Base-by-base conservation (phyloP, 495 filamentous ascomycete species). In the Annulohypoxylon nitens region DNA sequence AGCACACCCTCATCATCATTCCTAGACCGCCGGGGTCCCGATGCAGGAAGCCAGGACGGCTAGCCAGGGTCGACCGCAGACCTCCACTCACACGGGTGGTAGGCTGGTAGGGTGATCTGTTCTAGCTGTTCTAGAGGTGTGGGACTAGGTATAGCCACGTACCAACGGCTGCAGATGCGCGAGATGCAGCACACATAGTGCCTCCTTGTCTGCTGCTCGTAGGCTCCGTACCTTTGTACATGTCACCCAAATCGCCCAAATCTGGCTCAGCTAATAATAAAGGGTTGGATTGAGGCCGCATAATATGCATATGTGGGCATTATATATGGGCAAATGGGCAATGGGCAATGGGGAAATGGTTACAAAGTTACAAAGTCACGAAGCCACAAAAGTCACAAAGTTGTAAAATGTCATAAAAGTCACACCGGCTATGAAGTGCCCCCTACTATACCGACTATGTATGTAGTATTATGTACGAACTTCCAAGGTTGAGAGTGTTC, bases 161-260 rank as follows among this genome's bases (percentile, higher is more conserved):
- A 70, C 73, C 76, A 78, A 70, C 75, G 71, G 78, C 71, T 78
- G 77, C 78, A 80, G 77, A 78, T 79, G 76, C 74, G 76, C 65
- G 75, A 79, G 78, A 76, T 80, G 79, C 79, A 80, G 78, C 75
- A 71, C 75, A 76, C 71, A 78, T 69, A 76, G 61, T 39, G 36
- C 34, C 62, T 67, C 70, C 53, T 69, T 30, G 30, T 30, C 36
- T 10, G 36, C 36, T 9, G 9, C 36, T 39, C 36, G 9, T 39
- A 39, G 36, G 9, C 8, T 39, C 36, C 71, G 71, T 74, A 74
- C 71, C 71, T 69, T 61, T 64, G 71, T 71, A 70, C 63, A 66
- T 73, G 26, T 57, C 48, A 71, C 69, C 54, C 43, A 47, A 47
- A 47, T 47, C 43, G 43, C 43, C 61, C 51, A 57, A 67, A 71